Base-by-base conservation (phyloP, 306 rosid species). In the Prinsepia uniflora region DNA sequence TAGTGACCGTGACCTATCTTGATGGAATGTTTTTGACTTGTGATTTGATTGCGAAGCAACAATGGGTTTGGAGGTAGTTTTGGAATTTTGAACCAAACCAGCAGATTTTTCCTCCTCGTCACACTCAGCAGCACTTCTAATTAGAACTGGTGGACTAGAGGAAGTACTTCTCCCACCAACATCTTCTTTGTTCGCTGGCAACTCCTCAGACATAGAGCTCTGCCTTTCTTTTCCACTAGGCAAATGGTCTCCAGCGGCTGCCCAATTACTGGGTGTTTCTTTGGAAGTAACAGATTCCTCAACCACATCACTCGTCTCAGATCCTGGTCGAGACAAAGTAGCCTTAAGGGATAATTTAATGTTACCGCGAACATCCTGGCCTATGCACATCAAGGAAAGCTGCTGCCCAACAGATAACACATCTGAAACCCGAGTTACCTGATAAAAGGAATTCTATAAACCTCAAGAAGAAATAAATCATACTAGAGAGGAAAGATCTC, bases 361-460 rank as follows among this genome's bases (percentile, higher is more conserved):
- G 87, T 94, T 90, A 75, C 98, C 96, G 42, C 92, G 91, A 76
- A 90, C 89, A 83, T 94, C 98, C 80, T 89, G 98, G 57, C 92
- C 95, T 76, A 89, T 90, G 83, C 98, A 94, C 89, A 74, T 86
- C 86, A 89, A 58, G 72, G 94, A 80, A 84, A 94, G 78, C 72
- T 82, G 86, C 82, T 87, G 95, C 75, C 98, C 98, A 73, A 90
- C 68, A 70, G 97, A 81, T 63, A 94, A 80, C 59, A 81, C 82
- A 63, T 90, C 98, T 46, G 98, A 72, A 84, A 90, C 79, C 58
- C 89, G 87, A 68, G 88, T 64, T 50, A 94, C 92, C 98, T 94
- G 84, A 40, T 46, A 70, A 78, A 76, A 77, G 63, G 63, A 75
- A 69, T 15, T 20, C 14, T 7, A 43, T 18, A 24, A 54, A 30